Conservation (phyloP, 371 early-diverging fungal genomes). For the Zychaea mexicana region DNA sequence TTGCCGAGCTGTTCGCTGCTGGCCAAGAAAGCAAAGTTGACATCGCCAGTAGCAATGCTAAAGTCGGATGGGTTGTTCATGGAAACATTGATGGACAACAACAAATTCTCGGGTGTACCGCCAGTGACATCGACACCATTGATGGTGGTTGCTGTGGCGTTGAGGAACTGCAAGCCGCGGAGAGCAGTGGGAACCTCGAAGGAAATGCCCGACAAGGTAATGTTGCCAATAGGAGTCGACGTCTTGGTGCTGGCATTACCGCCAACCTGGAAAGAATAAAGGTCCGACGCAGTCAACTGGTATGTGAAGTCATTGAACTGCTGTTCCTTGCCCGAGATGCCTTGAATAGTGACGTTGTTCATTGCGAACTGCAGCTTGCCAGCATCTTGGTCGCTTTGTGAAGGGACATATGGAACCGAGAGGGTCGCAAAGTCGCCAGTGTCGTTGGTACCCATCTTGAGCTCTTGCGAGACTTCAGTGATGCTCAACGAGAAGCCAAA, state of each 20-base stretch:
- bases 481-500: constrained; percentile 57
- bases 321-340: constrained; percentile 31
- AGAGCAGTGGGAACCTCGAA: constrained; percentile 55
- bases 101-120: constrained; percentile 46
- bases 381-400: constrained; percentile 44
- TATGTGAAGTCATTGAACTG: constrained; percentile 54
- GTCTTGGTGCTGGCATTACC: constrained; percentile 54
- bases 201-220: constrained; percentile 53
- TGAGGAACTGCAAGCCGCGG: constrained; percentile 61
- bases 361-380: constrained; percentile 51
- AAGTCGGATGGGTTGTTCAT: constrained; percentile 61
- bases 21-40: constrained; percentile 43
- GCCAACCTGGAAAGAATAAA: constrained; percentile 45
- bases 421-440: constrained; percentile 47
- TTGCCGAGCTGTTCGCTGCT: constrained; percentile 43
- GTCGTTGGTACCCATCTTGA: constrained; percentile 39
- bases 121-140: constrained; percentile 59
- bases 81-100: constrained; percentile 51
- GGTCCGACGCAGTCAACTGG: constrained; percentile 41
- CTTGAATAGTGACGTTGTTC: constrained; percentile 30
- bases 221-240: constrained; percentile 56
- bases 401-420: constrained; percentile 36
- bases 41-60: constrained; percentile 55
- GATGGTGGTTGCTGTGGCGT: constrained; percentile 52
- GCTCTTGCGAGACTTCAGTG: constrained; percentile 46